Evolutionary conservation across 345 rosid species (phyloP).

Genomic region (Syzygium aqueum): DNA sequence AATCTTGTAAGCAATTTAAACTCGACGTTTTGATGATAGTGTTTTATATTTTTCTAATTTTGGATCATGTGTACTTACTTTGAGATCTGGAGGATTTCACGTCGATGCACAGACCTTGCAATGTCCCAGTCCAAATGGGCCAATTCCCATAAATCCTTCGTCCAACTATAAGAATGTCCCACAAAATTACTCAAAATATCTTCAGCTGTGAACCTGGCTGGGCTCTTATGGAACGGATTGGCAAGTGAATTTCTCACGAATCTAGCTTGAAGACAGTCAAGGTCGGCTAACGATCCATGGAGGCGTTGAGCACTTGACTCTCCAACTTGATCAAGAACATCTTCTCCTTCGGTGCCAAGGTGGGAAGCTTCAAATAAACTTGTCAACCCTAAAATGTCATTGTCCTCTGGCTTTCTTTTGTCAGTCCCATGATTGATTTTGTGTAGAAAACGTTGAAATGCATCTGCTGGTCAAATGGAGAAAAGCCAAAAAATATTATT

Average conservation of each 20-base stretch:
- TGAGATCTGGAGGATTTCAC: not conserved
- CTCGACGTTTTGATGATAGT: no score
- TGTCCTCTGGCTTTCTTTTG: not conserved
- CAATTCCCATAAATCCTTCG: not conserved
- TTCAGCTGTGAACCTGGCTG: not conserved
- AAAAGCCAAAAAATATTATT: not conserved
- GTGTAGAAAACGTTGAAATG: conserved; percentile 14
- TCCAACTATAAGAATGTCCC: not conserved
- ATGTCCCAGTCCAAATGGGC: not conserved
- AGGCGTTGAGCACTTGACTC: not conserved
- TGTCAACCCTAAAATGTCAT: conserved; percentile 15
- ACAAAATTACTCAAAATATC: not conserved
- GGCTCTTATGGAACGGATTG: conserved; percentile 2
- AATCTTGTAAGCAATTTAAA: no score
- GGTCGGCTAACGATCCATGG: not conserved
- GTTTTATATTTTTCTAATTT: no score
- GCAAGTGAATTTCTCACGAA: not conserved
- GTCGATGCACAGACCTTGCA: not conserved
- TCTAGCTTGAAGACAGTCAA: not conserved
- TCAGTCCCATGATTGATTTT: not conserved
- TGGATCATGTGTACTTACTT: not conserved
- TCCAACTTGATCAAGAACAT: conserved; percentile 26
- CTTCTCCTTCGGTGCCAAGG: conserved; percentile 34
- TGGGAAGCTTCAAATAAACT: conserved; percentile 48
- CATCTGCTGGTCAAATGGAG: conserved; percentile 1